Percentiles rank a stretch among this genome's conserved stretches.
Evolutionary conservation across 2,329 filamentous ascomycete species (phyloP).

Genomic region (Fusarium sp.): DNA sequence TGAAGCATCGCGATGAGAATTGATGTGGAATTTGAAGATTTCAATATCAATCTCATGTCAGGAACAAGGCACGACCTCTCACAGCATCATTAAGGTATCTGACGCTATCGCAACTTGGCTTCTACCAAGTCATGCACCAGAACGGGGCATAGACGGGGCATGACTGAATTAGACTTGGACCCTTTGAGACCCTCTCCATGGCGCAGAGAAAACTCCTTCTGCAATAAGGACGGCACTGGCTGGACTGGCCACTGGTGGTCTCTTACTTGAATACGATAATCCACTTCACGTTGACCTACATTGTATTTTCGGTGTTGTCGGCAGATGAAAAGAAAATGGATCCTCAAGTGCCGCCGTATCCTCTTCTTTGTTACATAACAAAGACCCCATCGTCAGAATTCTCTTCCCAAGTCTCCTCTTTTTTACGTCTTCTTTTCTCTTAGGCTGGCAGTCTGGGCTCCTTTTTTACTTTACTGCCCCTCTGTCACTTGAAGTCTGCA

Average conservation of each 20-base stretch:
- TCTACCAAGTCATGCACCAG: conserved; percentile 26
- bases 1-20: conserved; percentile 1
- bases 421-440: conserved; percentile 26
- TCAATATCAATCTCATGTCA: neutral
- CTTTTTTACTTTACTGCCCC: conserved; percentile 3
- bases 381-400: conserved; percentile 26
- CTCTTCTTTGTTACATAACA: conserved; percentile 24
- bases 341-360: conserved; percentile 9
- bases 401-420: conserved; percentile 23
- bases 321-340: conserved; percentile 17
- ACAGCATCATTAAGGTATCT: conserved; percentile 1
- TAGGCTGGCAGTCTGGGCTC: neutral
- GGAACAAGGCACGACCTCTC: neutral
- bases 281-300: neutral
- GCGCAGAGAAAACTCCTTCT: conserved; percentile 13
- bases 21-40: neutral
- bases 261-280: neutral
- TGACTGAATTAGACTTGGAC: conserved; percentile 7
- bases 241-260: neutral
- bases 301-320: neutral
- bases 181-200: conserved; percentile 18
- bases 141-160: conserved; percentile 31
- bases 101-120: conserved; percentile 10
- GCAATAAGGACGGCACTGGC: neutral
- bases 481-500: conserved; percentile 9